Evolutionary conservation across 352 stramenopile genomes (phyloP).

Genomic region (Globisporangium middletonii): DNA sequence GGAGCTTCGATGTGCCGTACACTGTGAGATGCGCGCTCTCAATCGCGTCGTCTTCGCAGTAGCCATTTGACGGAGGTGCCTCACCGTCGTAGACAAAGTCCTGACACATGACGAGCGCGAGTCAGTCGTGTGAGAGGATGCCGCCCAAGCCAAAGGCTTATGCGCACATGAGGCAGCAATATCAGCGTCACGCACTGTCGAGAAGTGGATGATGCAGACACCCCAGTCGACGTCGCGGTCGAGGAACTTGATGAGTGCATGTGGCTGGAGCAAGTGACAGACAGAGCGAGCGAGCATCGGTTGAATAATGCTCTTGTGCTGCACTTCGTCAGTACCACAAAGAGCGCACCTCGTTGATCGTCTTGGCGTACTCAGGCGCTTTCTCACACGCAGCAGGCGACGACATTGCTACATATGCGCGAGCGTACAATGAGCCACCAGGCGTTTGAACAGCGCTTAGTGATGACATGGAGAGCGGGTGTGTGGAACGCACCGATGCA

Average conservation of each 20-base stretch:
- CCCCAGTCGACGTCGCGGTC: slow-evolving; percentile 12
- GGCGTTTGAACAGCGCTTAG: too few species aligned
- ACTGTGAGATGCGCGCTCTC: slow-evolving; percentile 18
- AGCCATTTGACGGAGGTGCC: slow-evolving; percentile 17
- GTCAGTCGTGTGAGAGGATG: not conserved
- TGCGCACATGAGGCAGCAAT: not conserved
- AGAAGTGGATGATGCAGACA: slow-evolving; percentile 54
- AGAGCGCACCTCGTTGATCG: slow-evolving; percentile 39
- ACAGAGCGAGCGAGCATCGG: too few species aligned
- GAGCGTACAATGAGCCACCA: not conserved
- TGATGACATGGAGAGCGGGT: not conserved
- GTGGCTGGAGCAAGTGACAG: slow-evolving; percentile 19
- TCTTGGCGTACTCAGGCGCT: slow-evolving; percentile 22
- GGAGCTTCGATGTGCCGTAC: slow-evolving; percentile 46
- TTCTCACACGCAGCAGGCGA: slow-evolving; percentile 54
- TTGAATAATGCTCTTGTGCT: too few species aligned
- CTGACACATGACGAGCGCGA: slow-evolving; percentile 8
- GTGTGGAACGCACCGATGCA: slow-evolving; percentile 33
- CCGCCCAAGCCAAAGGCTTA: not conserved
- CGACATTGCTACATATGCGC: slow-evolving; percentile 32
- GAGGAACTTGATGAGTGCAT: slow-evolving; percentile 26
- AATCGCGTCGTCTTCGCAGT: slow-evolving; percentile 26
- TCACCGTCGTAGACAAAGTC: slow-evolving; percentile 62
- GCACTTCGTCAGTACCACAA: too few species aligned
- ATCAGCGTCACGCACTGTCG: slow-evolving; percentile 19